Evolutionary conservation across 345 rosid species (phyloP).

Genomic region (Rubroshorea leprosula): DNA sequence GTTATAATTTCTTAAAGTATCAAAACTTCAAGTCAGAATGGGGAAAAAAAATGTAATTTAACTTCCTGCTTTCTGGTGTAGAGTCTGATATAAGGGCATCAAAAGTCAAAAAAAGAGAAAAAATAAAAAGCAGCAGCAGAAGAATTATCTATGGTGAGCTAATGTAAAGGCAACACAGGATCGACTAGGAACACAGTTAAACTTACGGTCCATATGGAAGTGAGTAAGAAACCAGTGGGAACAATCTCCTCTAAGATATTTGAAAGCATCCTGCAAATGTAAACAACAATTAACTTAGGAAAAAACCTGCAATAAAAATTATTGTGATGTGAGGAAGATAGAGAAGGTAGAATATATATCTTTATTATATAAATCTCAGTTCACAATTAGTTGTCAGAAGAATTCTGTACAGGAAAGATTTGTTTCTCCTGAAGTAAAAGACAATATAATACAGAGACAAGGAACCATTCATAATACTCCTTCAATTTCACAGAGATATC

Average conservation of each 20-base stretch:
- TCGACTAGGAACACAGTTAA: conserved; percentile 7
- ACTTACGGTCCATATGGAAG: conserved; percentile 97
- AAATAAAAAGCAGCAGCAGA: background rate
- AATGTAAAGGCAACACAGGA: background rate
- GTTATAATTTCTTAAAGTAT: no score
- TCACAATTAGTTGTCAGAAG: background rate
- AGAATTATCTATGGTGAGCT: background rate
- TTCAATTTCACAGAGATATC: background rate
- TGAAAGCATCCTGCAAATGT: conserved; percentile 87
- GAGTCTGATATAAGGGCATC: no score
- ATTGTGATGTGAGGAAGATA: no score
- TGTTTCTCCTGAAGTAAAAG: no score
- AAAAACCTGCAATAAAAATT: conserved; percentile 9
- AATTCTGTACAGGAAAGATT: no score
- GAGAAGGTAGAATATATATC: no score
- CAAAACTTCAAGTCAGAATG: no score
- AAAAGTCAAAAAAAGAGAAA: background rate
- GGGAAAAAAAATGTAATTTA: background rate
- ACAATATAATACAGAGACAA: no score
- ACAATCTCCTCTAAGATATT: conserved; percentile 80
- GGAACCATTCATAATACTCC: background rate
- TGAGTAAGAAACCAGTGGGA: conserved; percentile 97
- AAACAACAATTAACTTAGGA: conserved; percentile 15
- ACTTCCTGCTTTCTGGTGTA: no score
- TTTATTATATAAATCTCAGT: conserved; percentile 4